Conservation (phyloP, 2,329 filamentous ascomycete genomes). For the Pseudocercospora macadamiae region DNA sequence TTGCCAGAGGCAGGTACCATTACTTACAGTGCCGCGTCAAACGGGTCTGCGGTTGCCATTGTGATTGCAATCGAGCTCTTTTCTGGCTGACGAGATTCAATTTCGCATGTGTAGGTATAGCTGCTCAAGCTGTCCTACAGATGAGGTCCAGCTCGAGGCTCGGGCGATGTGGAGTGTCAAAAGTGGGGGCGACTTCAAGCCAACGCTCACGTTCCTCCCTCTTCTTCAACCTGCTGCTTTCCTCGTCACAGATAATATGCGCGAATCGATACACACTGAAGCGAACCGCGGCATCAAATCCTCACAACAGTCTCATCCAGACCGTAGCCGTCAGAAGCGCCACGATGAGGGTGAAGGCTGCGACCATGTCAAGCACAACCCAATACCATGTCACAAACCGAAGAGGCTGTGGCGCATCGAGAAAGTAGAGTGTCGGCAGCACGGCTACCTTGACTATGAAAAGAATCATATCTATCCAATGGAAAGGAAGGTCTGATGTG, state of each 20-base stretch:
- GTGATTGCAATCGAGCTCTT: not conserved
- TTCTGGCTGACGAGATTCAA: not conserved
- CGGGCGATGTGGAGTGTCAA: slow-evolving; percentile 1
- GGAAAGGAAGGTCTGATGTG: too few species aligned
- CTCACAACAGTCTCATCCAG: not conserved
- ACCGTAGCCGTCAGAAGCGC: not conserved
- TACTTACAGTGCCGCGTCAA: slow-evolving; percentile 75
- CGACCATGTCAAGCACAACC: not conserved
- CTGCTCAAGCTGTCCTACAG: not conserved
- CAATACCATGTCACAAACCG: not conserved
- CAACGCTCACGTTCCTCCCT: not conserved
- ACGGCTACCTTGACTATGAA: not conserved
- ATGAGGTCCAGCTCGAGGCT: not conserved
- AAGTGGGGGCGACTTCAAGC: not conserved
- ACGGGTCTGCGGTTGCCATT: slow-evolving; percentile 59
- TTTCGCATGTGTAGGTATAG: not conserved
- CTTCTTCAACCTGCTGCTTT: not conserved
- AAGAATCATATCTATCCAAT: too few species aligned
- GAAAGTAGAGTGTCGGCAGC: not conserved
- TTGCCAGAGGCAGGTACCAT: not conserved
- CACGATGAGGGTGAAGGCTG: not conserved
- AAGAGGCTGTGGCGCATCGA: not conserved
- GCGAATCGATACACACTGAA: too few species aligned
- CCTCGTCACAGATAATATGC: not conserved
- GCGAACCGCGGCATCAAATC: too few species aligned